Evolutionary conservation across 345 rosid genomes (phyloP).

Genomic region (Mercurialis annua): DNA sequence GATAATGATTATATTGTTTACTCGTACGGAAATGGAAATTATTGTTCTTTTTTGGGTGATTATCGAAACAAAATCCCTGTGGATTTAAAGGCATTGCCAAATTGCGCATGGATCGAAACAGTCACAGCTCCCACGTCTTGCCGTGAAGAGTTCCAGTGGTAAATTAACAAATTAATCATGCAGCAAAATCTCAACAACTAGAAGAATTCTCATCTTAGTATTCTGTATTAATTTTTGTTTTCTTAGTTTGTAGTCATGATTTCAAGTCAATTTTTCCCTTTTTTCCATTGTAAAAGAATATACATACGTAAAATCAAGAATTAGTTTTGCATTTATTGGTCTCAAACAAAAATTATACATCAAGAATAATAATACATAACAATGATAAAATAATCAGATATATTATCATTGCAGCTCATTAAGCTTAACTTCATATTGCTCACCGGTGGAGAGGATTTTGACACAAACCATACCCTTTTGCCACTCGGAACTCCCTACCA

Average conservation of each 20-base stretch:
- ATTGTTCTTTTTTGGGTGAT: too few relatives aligned
- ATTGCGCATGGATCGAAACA: too few relatives aligned
- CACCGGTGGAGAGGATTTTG: slow-evolving; percentile 68
- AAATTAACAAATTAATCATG: too few relatives aligned
- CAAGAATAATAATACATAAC: neutral
- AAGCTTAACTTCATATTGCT: slow-evolving; percentile 73
- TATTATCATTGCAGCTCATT: slow-evolving; percentile 48
- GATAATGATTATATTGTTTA: too few relatives aligned
- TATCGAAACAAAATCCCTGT: too few relatives aligned
- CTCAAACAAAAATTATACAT: neutral
- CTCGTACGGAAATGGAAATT: too few relatives aligned
- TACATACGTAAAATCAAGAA: neutral
- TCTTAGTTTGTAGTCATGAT: neutral
- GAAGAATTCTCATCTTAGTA: too few relatives aligned
- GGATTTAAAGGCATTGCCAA: too few relatives aligned
- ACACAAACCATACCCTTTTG: slow-evolving; percentile 76
- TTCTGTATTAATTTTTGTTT: neutral
- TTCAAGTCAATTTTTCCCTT: neutral
- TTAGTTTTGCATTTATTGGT: neutral
- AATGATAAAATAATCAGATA: neutral
- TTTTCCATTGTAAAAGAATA: neutral
- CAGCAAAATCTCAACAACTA: too few relatives aligned
- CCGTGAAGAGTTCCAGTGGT: too few relatives aligned
- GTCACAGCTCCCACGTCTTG: too few relatives aligned
- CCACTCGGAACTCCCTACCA: slow-evolving; percentile 84